A percentile compares a stretch with the other conserved stretches of the same genome.
These are phyloP conservation scores for Crucibulum laeve DNA, from an alignment of 768 basidiomycete species.

Conservation along the genomic window DNA sequence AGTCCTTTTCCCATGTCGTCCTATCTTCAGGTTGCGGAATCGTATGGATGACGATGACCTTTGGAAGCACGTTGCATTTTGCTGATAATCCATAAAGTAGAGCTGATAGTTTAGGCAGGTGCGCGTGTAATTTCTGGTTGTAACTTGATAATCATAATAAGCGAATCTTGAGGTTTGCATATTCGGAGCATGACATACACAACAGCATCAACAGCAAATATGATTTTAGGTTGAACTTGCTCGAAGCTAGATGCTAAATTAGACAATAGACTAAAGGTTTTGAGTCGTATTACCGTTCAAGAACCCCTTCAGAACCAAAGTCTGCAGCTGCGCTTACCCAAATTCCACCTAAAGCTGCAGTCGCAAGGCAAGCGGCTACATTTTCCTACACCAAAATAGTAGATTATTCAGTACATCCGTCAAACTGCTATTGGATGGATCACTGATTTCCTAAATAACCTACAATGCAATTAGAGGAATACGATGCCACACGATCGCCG, in stretches of 20 bases:
- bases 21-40: conserved; percentile 28
- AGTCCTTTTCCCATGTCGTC: conserved; percentile 38
- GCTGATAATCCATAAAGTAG: conserved; percentile 54
- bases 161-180: not conserved
- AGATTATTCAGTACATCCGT: no score
- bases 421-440: no score
- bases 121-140: conserved; percentile 65
- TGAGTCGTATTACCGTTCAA: conserved; percentile 49
- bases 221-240: conserved; percentile 70
- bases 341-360: conserved; percentile 70
- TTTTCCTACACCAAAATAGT: conserved; percentile 48
- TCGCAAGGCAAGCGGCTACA: conserved; percentile 61
- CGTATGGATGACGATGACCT: conserved; percentile 56
- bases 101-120: conserved; percentile 57
- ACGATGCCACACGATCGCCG: conserved; percentile 74
- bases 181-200: conserved; percentile 36
- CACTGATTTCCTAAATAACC: no score
- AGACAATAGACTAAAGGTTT: not conserved
- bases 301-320: conserved; percentile 74
- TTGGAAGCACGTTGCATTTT: conserved; percentile 30
- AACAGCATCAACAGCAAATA: conserved; percentile 72
- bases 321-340: conserved; percentile 83
- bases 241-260: conserved; percentile 46
- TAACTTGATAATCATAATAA: conserved; percentile 37
- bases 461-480: conserved; percentile 77